Base-by-base conservation (phyloP, 148 eudicot species). In the Camellia japonica region DNA sequence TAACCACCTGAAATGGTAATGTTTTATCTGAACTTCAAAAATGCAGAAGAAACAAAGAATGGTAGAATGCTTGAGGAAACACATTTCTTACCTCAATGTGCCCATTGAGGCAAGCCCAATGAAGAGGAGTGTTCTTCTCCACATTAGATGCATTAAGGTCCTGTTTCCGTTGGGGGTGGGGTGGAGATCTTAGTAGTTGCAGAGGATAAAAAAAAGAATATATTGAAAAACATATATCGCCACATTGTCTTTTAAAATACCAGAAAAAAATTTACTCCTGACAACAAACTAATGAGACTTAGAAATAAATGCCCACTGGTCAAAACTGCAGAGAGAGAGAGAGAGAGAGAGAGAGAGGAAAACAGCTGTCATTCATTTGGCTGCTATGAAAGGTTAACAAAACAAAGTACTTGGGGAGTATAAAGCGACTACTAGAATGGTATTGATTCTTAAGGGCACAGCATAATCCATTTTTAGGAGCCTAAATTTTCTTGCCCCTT, bases 71-170 rank as follows among this genome's bases (percentile, higher is more conserved):
- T 18, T 43, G 54, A 19, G 49, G 69, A 60, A 15, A 41, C 14
- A 16, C 4, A 44, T 54, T 51, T 46, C 18, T 54, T 89, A 93
- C 96, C 91, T 94, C 96, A 54, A 83, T 77, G 79, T 86, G 97
- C 19, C 91, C 97, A 65, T 95, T 95, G 46, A 95, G 94, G 82
- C 97, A 93, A 79, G 96, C 98, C 96, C 94, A 95, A 78, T 95
- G 98, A 60, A 95, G 94, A 65, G 98, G 93, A 3, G 97, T 90
- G 67, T 95, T 95, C 52, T 91, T 91, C 86, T 91, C 95, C 62
- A 76, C 74, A 78, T 95, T 95, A 73, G 81, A 68, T 79, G 90
- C 85, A 79, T 93, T 88, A 5, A 95, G 88, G 84, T 93, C 95
- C 98, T 93, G 93, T 78, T 80, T 69, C 83, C 66, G 79, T 30